Evolutionary conservation across 345 rosid genomes (phyloP).

Genomic region (Clarkia xantiana): DNA sequence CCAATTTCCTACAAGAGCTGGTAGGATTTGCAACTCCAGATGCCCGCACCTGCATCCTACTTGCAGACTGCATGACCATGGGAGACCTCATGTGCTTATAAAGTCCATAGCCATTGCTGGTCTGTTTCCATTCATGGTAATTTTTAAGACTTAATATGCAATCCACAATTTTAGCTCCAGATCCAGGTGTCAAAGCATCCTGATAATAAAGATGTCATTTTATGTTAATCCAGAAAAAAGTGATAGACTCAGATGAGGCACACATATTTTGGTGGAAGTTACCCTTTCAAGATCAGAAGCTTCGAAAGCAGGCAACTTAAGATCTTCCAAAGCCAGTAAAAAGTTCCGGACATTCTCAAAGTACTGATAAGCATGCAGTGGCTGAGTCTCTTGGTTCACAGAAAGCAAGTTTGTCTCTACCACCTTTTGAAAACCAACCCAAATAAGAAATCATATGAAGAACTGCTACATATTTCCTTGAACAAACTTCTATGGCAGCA

Average conservation of each 20-base stretch:
- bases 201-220: conserved; percentile 8
- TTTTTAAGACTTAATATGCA: conserved; percentile 70
- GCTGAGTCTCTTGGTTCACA: conserved; percentile 43
- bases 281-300: conserved; percentile 97
- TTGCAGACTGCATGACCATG: conserved; percentile 30
- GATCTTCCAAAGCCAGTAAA: conserved; percentile 59
- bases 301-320: conserved; percentile 77
- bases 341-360: conserved; percentile 89
- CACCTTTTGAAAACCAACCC: conserved; percentile 28
- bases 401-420: conserved; percentile 54
- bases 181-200: conserved; percentile 76
- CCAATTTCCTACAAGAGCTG: conserved; percentile 47
- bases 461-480: too few species aligned
- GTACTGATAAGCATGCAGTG: conserved; percentile 68
- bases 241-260: too few species aligned
- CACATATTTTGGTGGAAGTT: background rate
- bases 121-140: conserved; percentile 55
- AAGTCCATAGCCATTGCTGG: conserved; percentile 33
- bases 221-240: too few species aligned
- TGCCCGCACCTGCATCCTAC: conserved; percentile 17
- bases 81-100: conserved; percentile 55
- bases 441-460: background rate
- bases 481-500: too few species aligned
- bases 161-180: conserved; percentile 67
- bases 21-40: conserved; percentile 11